phyloP scores from a whole-genome alignment of 805 yeast species.

The Lachancea quebecensis region DNA sequence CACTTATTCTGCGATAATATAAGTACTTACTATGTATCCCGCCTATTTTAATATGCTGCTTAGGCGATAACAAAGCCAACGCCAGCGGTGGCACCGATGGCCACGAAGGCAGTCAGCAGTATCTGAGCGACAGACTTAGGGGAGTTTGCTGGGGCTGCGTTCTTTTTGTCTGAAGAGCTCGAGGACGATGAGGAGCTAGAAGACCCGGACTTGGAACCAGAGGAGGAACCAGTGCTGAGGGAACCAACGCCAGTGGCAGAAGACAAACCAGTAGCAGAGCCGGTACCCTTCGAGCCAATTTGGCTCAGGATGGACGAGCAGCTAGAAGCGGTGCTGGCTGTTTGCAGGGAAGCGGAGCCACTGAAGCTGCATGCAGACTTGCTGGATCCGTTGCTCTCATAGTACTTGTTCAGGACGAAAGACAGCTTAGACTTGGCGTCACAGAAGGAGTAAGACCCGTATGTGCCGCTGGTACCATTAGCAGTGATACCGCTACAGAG shows the following conservation, averaged over 20 bases:
- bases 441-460: conserved; percentile 73
- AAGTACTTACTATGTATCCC: not conserved
- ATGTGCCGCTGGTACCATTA: conserved; percentile 58
- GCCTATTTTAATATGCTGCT: not conserved
- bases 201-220: conserved; percentile 12
- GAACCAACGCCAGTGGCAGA: conserved; percentile 22
- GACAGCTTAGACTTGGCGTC: conserved; percentile 57
- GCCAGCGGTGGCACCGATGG: conserved; percentile 34
- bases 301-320: conserved; percentile 52
- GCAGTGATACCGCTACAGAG: conserved; percentile 56
- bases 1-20: not conserved
- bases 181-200: conserved; percentile 15
- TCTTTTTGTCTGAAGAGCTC: conserved; percentile 13
- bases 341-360: conserved; percentile 55
- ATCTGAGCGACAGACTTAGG: conserved; percentile 26
- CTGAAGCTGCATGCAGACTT: conserved; percentile 56
- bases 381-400: conserved; percentile 38
- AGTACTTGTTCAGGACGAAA: conserved; percentile 60
- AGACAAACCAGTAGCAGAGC: conserved; percentile 41
- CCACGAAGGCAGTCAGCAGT: conserved; percentile 27
- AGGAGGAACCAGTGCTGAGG: conserved; percentile 1
- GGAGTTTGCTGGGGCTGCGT: conserved; percentile 24
- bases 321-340: conserved; percentile 42
- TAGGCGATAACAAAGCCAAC: conserved; percentile 34
- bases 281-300: conserved; percentile 69